phyloP scores from a whole-genome alignment of 495 filamentous ascomycete genomes.

The Lasiosphaeria miniovina region DNA sequence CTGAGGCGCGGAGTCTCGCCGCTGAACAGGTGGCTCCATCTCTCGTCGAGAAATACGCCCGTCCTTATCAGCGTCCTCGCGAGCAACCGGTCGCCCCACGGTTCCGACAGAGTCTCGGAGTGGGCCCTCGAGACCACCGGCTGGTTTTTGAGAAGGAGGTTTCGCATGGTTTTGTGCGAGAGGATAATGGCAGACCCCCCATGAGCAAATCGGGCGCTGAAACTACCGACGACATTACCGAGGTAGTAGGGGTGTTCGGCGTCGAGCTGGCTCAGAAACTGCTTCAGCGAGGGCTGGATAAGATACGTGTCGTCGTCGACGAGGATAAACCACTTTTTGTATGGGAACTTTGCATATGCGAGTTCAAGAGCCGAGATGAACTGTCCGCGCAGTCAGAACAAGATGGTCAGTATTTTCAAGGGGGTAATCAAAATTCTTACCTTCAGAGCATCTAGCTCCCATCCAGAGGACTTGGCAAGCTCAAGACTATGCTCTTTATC shows the following conservation, averaged over 20 bases:
- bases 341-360: constrained; percentile 36
- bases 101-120: constrained; percentile 36
- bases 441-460: constrained; percentile 51
- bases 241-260: constrained; percentile 39
- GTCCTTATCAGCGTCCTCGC: constrained; percentile 39
- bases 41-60: constrained; percentile 43
- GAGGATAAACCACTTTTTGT: constrained; percentile 50
- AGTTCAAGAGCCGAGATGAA: constrained; percentile 44
- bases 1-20: constrained; percentile 42
- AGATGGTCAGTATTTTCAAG: neutral
- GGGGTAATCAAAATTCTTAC: constrained; percentile 17
- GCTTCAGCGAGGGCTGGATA: constrained; percentile 37
- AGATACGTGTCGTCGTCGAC: constrained; percentile 49
- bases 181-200: constrained; percentile 45
- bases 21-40: constrained; percentile 44
- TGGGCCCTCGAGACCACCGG: constrained; percentile 30
- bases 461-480: constrained; percentile 38
- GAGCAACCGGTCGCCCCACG: constrained; percentile 44
- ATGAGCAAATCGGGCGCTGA: constrained; percentile 45
- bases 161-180: constrained; percentile 39
- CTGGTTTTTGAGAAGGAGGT: constrained; percentile 33
- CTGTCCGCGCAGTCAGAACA: constrained; percentile 21
- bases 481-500: constrained; percentile 33
- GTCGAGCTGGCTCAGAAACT: constrained; percentile 41
- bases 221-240: constrained; percentile 51